Conservation (phyloP, 495 filamentous ascomycete species). For the Immersiella caudata region DNA sequence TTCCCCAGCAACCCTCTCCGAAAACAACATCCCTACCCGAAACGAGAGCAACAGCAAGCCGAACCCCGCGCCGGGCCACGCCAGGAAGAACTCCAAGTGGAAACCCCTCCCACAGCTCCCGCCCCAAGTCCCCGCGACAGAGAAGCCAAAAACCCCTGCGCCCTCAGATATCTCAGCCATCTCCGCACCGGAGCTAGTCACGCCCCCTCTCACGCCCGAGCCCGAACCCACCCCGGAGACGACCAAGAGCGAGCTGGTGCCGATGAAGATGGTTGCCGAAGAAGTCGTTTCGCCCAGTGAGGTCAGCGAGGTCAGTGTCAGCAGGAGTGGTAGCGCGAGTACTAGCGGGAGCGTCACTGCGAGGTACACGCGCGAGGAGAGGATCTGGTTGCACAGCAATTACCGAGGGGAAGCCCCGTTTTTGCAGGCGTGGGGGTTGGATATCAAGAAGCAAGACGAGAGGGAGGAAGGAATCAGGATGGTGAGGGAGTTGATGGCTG, state of each 20-base stretch:
- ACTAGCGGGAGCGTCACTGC: background rate
- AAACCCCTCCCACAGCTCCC: constrained; percentile 31
- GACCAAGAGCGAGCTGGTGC: background rate
- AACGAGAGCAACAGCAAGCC: background rate
- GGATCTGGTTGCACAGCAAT: constrained; percentile 47
- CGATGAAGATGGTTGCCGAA: background rate
- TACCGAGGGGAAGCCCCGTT: constrained; percentile 48
- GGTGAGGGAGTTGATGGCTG: constrained; percentile 41
- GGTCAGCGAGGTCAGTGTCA: background rate
- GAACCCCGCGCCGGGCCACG: background rate
- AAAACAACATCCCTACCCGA: background rate
- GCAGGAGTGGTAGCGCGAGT: background rate
- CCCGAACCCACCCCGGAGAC: background rate
- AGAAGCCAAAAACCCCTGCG: background rate
- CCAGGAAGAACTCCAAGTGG: constrained; percentile 29
- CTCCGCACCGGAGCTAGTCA: background rate
- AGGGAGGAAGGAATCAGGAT: constrained; percentile 40
- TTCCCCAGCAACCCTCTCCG: background rate
- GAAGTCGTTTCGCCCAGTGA: too few relatives aligned
- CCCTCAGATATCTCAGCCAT: constrained; percentile 2
- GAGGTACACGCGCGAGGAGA: constrained; percentile 32
- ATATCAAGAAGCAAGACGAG: constrained; percentile 36
- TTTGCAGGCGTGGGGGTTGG: constrained; percentile 46
- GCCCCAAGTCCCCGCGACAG: background rate
- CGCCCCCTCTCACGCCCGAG: background rate